Conservation (phyloP, 768 basidiomycete species). For the Macrolepiota fuliginosa region DNA sequence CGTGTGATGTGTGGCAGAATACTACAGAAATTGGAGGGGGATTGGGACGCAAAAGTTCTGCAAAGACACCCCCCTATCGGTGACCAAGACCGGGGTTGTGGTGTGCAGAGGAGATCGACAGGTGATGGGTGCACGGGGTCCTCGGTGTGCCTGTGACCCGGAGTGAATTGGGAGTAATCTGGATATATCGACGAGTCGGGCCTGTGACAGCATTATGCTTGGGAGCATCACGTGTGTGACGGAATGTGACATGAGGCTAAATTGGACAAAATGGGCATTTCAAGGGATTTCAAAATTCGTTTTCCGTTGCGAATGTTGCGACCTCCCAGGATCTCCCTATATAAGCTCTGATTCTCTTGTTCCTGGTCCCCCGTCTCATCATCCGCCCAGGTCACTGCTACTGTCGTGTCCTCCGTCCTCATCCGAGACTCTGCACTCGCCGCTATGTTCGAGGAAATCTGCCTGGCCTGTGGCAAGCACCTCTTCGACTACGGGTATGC, state of each 20-base stretch:
- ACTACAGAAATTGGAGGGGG: background rate
- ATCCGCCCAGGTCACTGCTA: background rate
- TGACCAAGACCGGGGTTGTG: constrained; percentile 12
- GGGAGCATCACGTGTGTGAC: constrained; percentile 1
- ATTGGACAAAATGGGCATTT: constrained; percentile 13
- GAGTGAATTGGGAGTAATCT: constrained; percentile 10
- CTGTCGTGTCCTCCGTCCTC: constrained; percentile 10
- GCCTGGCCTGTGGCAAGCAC: constrained; percentile 68
- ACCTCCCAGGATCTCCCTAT: constrained; percentile 33
- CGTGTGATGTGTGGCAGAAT: constrained; percentile 25
- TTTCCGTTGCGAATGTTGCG: constrained; percentile 35
- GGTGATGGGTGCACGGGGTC: constrained; percentile 10
- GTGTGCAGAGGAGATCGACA: background rate
- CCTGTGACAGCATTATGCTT: background rate
- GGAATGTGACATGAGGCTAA: background rate
- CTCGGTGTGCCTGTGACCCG: constrained; percentile 4
- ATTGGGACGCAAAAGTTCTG: background rate
- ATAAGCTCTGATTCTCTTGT: constrained; percentile 26
- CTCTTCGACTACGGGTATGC: constrained; percentile 62
- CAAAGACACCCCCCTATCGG: constrained; percentile 7
- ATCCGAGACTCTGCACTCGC: constrained; percentile 1
- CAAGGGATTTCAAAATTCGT: constrained; percentile 30
- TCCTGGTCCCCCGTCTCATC: constrained; percentile 18
- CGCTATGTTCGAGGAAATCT: constrained; percentile 77
- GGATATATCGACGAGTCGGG: constrained; percentile 1